A percentile compares a stretch with the other conserved stretches of the same genome.
These are phyloP conservation scores for Colletotrichum incanum DNA, from an alignment of 2,329 filamentous ascomycete species.

Conservation along the genomic window DNA sequence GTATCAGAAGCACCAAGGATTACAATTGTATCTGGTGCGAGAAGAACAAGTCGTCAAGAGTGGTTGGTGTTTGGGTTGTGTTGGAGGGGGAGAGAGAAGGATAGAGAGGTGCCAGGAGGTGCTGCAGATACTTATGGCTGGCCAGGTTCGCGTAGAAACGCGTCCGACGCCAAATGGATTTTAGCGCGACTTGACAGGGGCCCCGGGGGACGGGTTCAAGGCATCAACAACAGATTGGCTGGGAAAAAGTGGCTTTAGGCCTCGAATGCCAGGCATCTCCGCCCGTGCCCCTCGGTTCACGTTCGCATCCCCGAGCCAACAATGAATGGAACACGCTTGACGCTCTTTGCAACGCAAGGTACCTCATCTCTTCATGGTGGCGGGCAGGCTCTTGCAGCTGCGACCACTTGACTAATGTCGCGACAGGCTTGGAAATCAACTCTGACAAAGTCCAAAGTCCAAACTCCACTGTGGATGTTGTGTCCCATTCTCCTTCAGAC, in stretches of 20 bases:
- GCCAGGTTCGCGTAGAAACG: conserved; percentile 43
- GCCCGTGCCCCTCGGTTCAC: conserved; percentile 40
- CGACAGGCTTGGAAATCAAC: conserved; percentile 34
- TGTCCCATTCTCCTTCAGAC: conserved; percentile 21
- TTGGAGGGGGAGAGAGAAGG: conserved; percentile 26
- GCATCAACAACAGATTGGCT: conserved; percentile 44
- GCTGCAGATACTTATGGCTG: conserved; percentile 43
- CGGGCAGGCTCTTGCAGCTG: conserved; percentile 17
- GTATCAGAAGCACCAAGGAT: conserved; percentile 30
- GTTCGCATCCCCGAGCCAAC: conserved; percentile 43
- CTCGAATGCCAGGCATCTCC: conserved; percentile 31
- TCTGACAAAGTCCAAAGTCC: conserved; percentile 4
- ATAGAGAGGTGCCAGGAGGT: conserved; percentile 25
- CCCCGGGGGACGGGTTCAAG: conserved; percentile 25
- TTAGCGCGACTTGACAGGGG: conserved; percentile 41
- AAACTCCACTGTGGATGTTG: conserved; percentile 29
- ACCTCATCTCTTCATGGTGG: neutral
- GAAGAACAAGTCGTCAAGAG: conserved; percentile 17
- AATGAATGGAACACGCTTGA: conserved; percentile 13
- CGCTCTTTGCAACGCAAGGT: neutral
- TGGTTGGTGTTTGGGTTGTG: conserved; percentile 25
- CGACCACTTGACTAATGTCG: conserved; percentile 34
- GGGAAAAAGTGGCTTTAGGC: neutral
- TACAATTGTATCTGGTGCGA: conserved; percentile 14
- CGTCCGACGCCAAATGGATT: conserved; percentile 38